Evolutionary conservation across 306 rosid species (phyloP).

Genomic region (Inga oerstediana): DNA sequence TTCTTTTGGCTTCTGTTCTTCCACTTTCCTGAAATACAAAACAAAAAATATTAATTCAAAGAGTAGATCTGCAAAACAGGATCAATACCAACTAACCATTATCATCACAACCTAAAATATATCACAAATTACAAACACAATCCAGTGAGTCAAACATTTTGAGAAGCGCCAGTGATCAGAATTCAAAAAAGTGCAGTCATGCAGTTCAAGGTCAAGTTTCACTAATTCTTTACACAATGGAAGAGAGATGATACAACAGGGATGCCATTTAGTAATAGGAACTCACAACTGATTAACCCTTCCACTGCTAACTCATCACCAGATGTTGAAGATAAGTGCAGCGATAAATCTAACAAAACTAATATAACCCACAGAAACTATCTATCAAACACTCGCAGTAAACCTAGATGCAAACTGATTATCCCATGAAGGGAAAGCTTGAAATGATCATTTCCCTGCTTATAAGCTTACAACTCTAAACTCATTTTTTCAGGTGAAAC

Average conservation of each 20-base stretch:
- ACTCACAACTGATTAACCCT: neutral
- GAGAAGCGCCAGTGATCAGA: neutral
- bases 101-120: neutral
- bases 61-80: constrained; percentile 12
- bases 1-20: constrained; percentile 96
- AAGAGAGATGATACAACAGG: neutral
- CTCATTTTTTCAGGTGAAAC: neutral
- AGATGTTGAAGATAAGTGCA: neutral
- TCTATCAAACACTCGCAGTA: neutral
- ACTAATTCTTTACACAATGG: neutral
- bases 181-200: neutral
- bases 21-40: constrained; percentile 65
- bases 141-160: neutral
- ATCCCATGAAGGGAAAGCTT: neutral
- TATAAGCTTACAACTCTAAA: neutral
- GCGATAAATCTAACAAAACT: neutral
- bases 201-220: neutral
- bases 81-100: neutral
- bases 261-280: neutral
- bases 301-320: neutral
- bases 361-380: neutral
- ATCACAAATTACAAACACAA: neutral
- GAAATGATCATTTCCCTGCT: neutral
- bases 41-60: neutral
- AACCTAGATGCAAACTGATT: neutral